A percentile compares a stretch with the other conserved stretches of the same genome.
phyloP scores from a whole-genome alignment of 2,329 filamentous ascomycete genomes.

The Didymella arachidicola region DNA sequence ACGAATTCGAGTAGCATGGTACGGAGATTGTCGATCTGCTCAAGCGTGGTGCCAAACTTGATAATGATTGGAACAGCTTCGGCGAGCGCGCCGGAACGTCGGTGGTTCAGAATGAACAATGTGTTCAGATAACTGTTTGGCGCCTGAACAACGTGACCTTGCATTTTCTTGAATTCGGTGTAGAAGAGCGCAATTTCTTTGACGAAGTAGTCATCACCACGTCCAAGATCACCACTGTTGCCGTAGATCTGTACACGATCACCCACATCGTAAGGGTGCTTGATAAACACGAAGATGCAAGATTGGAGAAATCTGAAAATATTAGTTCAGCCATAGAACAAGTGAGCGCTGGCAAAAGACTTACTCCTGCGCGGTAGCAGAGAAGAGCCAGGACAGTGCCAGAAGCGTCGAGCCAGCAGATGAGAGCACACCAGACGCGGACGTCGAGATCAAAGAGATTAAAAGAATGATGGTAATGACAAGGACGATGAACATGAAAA shows the following conservation, averaged over 20 bases:
- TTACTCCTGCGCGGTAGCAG: constrained; percentile 84
- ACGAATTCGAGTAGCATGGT: constrained; percentile 84
- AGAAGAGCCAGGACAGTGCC: constrained; percentile 90
- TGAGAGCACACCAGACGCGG: constrained; percentile 87
- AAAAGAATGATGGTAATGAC: constrained; percentile 86
- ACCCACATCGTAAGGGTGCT: constrained; percentile 96
- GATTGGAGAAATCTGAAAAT: constrained; percentile 75
- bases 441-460: constrained; percentile 86
- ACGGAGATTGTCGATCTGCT: constrained; percentile 84
- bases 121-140: constrained; percentile 94
- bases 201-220: constrained; percentile 93
- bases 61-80: constrained; percentile 85
- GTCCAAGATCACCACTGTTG: constrained; percentile 78
- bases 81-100: constrained; percentile 85
- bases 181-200: constrained; percentile 92
- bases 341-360: background rate
- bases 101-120: constrained; percentile 93
- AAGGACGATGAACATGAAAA: constrained; percentile 85
- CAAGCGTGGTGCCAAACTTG: constrained; percentile 84
- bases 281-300: constrained; percentile 93
- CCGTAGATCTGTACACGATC: constrained; percentile 93
- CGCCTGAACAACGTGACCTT: constrained; percentile 93
- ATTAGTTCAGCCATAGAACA: background rate
- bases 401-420: constrained; percentile 88
- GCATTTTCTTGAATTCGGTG: constrained; percentile 98